Evolutionary conservation across 352 stramenopile species (phyloP).

Genomic region (Thraustochytrium striatum): DNA sequence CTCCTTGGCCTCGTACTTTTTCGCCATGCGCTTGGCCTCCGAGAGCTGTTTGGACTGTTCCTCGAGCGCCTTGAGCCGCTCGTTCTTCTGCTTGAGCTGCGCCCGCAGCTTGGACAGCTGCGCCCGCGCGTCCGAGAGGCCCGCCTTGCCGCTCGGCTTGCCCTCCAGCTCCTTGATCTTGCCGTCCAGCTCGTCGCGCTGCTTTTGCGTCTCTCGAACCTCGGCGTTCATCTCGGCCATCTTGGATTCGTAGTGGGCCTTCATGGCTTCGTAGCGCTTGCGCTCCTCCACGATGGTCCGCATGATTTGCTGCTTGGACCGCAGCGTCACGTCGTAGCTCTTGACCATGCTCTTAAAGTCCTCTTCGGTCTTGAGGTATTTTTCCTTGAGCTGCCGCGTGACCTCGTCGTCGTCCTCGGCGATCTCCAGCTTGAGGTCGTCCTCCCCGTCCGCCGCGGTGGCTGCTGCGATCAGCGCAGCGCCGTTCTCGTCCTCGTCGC

Average conservation of each 20-base stretch:
- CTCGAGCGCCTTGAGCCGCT: conserved; percentile 34
- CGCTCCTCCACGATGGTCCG: conserved; percentile 46
- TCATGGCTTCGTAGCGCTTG: conserved; percentile 41
- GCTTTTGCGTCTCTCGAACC: conserved; percentile 37
- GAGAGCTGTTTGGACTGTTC: conserved; percentile 33
- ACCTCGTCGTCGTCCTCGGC: conserved; percentile 39
- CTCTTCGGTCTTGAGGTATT: conserved; percentile 39
- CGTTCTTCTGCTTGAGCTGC: conserved; percentile 48
- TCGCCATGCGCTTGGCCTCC: conserved; percentile 37
- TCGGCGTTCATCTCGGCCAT: conserved; percentile 48
- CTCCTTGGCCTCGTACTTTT: conserved; percentile 43
- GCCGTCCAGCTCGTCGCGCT: conserved; percentile 23
- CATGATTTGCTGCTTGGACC: conserved; percentile 45
- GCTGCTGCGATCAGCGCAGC: background rate
- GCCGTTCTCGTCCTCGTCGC: background rate
- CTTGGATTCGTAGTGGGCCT: conserved; percentile 47
- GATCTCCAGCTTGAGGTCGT: conserved; percentile 18
- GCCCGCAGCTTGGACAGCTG: conserved; percentile 28
- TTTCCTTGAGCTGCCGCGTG: conserved; percentile 42
- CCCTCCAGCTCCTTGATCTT: conserved; percentile 48
- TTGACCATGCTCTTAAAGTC: conserved; percentile 38
- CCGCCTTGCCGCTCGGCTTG: conserved; percentile 31
- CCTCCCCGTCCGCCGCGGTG: background rate
- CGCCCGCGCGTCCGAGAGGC: background rate
- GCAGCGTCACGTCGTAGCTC: conserved; percentile 43